These are phyloP conservation scores for Fusarium sp. DNA, from an alignment of 2,329 filamentous ascomycete species.

Conservation along the genomic window DNA sequence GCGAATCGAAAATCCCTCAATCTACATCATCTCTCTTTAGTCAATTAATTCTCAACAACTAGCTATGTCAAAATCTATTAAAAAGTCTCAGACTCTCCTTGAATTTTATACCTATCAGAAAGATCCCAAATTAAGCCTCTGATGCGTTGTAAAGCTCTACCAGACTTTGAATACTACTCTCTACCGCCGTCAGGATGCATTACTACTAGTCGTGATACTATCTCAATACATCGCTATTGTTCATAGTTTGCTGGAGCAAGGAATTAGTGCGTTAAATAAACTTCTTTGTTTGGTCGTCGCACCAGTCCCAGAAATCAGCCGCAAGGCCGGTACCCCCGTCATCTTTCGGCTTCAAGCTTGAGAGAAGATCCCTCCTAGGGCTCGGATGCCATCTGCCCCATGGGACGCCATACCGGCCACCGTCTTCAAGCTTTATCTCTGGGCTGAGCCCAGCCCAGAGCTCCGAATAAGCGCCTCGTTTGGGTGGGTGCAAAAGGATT, in stretches of 20 bases:
- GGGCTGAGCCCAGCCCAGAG: conserved; percentile 51
- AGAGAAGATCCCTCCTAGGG: not conserved
- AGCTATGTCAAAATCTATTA: not conserved
- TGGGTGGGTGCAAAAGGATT: conserved; percentile 49
- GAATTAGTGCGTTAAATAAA: not conserved
- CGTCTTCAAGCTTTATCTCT: conserved; percentile 51
- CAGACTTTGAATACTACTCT: not conserved
- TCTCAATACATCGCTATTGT: not conserved
- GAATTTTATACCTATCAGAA: not conserved
- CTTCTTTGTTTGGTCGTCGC: not conserved
- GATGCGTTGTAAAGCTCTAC: not conserved
- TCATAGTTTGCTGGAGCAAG: not conserved
- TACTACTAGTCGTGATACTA: not conserved
- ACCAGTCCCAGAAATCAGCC: conserved; percentile 5
- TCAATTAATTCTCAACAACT: not conserved
- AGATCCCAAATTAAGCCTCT: not conserved
- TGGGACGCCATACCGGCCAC: not conserved
- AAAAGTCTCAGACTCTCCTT: not conserved
- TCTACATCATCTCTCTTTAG: not conserved
- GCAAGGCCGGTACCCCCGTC: not conserved
- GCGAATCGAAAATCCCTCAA: not conserved
- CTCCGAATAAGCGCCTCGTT: conserved; percentile 56
- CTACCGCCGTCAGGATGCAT: not conserved
- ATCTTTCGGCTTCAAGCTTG: not conserved
- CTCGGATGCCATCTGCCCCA: conserved; percentile 9